Evolutionary conservation across 768 basidiomycete genomes (phyloP), one percentile per base, ranked within the genome.

Genomic region (Naganishia vishniacii): DNA sequence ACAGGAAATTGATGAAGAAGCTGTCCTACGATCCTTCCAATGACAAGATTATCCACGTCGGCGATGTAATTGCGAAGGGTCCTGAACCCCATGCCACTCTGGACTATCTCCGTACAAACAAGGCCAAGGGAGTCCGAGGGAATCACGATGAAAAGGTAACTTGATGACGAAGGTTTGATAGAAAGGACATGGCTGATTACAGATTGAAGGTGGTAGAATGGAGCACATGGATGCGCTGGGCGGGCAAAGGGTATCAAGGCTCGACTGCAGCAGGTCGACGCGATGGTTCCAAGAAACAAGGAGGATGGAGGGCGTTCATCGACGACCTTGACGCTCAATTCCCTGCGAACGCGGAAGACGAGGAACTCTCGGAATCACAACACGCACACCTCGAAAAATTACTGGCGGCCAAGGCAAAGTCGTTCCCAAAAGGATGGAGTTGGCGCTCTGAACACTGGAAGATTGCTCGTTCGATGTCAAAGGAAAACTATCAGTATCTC

Each of bases 201-300:
- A n/a, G n/a, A n/a, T n/a, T n/a, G n/a, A n/a, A n/a, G n/a, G n/a
- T 92, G 46, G 82, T 97, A 47, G 88, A 94, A 78, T 95, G 93
- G 93, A 81, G 85, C 26, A 79, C 81, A 1, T 98, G 91, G 90
- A 82, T 88, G 56, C 80, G 73, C 67, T 70, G 15, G 69, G 70
- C 59, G 65, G 73, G 61, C 13, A 60, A 61, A 44, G 41, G 53
- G 26, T 91, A 88, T 85, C 80, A 91, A 6, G 20, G 48, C 44
- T 16, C 31, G 44, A 23, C 28, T 11, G 31, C 5, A 20, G 31
- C 20, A 47, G 13, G 25, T 34, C 18, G 61, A 62, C 59, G 42
- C n/a, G n/a, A n/a, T n/a, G n/a, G n/a, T n/a, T n/a, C n/a, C n/a
- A 47, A 59, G 7, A 29, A 42, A n/a, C 12, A 31, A 18, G n/a